A percentile compares a stretch with the other conserved stretches of the same genome.
Conservation (phyloP, 768 basidiomycete species). For the Tulasnella sp. region DNA sequence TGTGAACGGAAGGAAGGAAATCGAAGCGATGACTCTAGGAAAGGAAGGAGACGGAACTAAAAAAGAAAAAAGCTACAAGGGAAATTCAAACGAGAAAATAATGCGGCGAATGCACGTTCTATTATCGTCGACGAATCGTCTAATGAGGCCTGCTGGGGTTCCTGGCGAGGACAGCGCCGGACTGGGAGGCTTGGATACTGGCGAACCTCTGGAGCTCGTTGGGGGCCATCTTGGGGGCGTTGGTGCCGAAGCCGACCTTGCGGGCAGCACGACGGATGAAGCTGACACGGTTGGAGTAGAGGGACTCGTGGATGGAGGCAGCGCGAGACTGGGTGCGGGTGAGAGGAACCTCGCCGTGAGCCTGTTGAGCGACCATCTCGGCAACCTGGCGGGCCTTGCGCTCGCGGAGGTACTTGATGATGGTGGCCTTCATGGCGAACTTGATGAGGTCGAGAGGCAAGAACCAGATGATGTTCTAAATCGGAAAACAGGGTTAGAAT, state of each 20-base stretch:
- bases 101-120: conserved; percentile 6
- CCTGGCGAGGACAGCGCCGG: conserved; percentile 51
- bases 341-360: conserved; percentile 65
- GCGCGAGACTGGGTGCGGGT: conserved; percentile 87
- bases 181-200: conserved; percentile 78
- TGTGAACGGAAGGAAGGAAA: neutral
- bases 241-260: conserved; percentile 79
- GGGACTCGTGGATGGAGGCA: conserved; percentile 84
- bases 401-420: conserved; percentile 81
- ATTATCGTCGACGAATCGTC: conserved; percentile 16
- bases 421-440: conserved; percentile 92
- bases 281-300: conserved; percentile 93
- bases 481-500: conserved; percentile 36
- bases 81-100: conserved; percentile 10
- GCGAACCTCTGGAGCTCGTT: conserved; percentile 84
- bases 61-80: neutral
- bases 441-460: conserved; percentile 93
- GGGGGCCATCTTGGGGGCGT: conserved; percentile 71
- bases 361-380: conserved; percentile 47
- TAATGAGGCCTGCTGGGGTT: conserved; percentile 36
- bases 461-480: conserved; percentile 94
- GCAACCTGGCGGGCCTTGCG: conserved; percentile 55
- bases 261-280: conserved; percentile 89
- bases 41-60: neutral
- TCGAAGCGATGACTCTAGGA: conserved; percentile 15